Base-by-base conservation (phyloP, 2,329 filamentous ascomycete genomes). In the Didymella keratinophila region DNA sequence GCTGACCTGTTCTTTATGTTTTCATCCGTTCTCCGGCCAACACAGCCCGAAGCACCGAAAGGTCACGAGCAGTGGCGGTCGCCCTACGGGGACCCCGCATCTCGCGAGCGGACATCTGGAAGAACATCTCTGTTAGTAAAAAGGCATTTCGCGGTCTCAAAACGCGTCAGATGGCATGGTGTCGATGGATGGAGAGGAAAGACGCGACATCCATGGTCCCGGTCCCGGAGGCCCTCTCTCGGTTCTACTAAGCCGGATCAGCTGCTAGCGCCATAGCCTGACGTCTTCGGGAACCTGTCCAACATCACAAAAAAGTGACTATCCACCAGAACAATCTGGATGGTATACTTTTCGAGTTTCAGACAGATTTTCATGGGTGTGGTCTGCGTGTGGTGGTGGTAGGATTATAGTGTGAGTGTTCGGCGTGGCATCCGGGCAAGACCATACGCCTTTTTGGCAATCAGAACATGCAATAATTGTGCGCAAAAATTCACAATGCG, bases 21-120 rank as follows among this genome's bases (percentile, higher is more conserved):
- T 61, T 57, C 37, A 21, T 56, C 60, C 60, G 57, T 8, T n/a
- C 50, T 32, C 9, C 30, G 12, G 12, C 10, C 10, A 12, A 32
- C 11, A 32, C 5, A 32, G 30, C 30, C 30, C 11, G 30, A 32
- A 11, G 30, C 30, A 32, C 30, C 12, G 28, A 32, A 50, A 42
- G 12, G 32, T 30, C n/a, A 28, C 27, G 25, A 21, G 16, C 16
- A 30, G 39, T 20, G 18, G 28, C n/a, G 18, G 14, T n/a, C 37
- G n/a, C 23, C 37, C 5, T n/a, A n/a, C 21, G 32, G 42, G 20
- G 34, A 47, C 54, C 47, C 54, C 54, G 42, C 54, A 56, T 42
- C 47, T 46, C 41, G 54, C 34, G n/a, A 41, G 32, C 32, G 47
- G 42, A 28, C 50, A 11, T 16, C 41, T 37, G 28, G 28, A 37